Conservation (phyloP, 495 filamentous ascomycete species). For the Neurospora sp. region DNA sequence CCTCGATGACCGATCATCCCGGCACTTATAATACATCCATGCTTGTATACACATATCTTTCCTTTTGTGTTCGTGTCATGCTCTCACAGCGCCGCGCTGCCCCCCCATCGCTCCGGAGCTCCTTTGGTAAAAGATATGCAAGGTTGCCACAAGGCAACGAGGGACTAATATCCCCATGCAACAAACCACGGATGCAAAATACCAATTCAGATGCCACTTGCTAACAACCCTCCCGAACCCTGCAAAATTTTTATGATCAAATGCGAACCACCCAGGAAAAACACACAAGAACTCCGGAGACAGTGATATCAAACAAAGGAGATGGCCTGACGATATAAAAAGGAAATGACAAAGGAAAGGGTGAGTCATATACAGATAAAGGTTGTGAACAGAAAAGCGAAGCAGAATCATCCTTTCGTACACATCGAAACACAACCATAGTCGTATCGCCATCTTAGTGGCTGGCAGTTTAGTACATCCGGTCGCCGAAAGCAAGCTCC, state of each 20-base stretch:
- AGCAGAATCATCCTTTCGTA: not conserved
- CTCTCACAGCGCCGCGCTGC: not conserved
- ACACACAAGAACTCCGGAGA: not conserved
- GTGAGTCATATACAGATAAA: not conserved
- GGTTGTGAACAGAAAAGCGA: not conserved
- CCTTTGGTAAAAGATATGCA: not conserved
- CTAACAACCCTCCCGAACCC: not conserved
- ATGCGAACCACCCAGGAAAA: not conserved
- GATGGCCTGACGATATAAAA: not conserved
- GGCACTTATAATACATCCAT: not conserved
- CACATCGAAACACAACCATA: not conserved
- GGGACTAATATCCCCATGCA: not conserved
- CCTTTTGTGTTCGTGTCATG: not conserved
- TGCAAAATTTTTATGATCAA: not conserved
- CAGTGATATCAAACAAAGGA: not conserved
- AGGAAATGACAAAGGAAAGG: not conserved
- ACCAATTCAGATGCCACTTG: not conserved
- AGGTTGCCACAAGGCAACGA: not conserved
- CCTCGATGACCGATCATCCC: not conserved
- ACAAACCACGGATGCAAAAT: not conserved
- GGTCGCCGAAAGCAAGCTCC: slow-evolving; percentile 30
- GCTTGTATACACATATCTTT: not conserved
- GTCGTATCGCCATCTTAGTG: not conserved
- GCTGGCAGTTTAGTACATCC: slow-evolving; percentile 25
- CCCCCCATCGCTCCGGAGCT: not conserved